Conservation (phyloP, 2,329 filamentous ascomycete species). For the Trichoderma aggressivum region DNA sequence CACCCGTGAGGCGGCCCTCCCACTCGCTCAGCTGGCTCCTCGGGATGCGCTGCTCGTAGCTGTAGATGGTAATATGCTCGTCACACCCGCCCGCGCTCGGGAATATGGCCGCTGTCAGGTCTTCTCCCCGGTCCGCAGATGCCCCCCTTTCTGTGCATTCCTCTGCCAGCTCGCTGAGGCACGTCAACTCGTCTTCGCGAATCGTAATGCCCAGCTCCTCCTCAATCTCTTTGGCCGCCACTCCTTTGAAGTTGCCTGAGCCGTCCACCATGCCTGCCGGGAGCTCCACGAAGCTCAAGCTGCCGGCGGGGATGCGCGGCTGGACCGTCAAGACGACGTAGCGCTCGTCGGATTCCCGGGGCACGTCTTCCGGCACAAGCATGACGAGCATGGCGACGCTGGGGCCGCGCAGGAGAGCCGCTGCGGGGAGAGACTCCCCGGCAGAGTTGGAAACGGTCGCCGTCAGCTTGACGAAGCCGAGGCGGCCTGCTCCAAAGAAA, state of each 20-base stretch:
- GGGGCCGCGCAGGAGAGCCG: slow-evolving; percentile 56
- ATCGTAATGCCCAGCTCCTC: slow-evolving; percentile 59
- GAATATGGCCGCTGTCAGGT: slow-evolving; percentile 49
- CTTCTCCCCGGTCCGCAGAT: slow-evolving; percentile 26
- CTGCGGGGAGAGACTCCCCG: slow-evolving; percentile 51
- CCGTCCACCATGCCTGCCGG: slow-evolving; percentile 59
- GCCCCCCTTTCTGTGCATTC: slow-evolving; percentile 22
- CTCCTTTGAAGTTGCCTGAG: slow-evolving; percentile 52
- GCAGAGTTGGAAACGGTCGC: slow-evolving; percentile 46
- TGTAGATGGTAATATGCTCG: slow-evolving; percentile 57
- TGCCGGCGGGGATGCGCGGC: slow-evolving; percentile 53
- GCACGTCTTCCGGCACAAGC: slow-evolving; percentile 50
- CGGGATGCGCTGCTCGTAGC: slow-evolving; percentile 51
- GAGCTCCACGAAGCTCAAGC: slow-evolving; percentile 53
- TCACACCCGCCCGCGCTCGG: slow-evolving; percentile 59
- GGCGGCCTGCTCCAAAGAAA: slow-evolving; percentile 42
- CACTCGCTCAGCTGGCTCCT: slow-evolving; percentile 50
- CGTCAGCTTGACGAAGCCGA: slow-evolving; percentile 57
- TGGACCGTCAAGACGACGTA: slow-evolving; percentile 59
- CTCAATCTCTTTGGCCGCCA: slow-evolving; percentile 57
- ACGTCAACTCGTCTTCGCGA: slow-evolving; percentile 43
- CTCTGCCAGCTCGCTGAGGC: slow-evolving; percentile 50
- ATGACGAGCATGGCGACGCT: slow-evolving; percentile 59
- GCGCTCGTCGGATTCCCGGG: slow-evolving; percentile 42
- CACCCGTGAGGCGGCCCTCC: slow-evolving; percentile 55